Base-by-base conservation (phyloP, 768 basidiomycete genomes). In the Xerocomus potaroensis region DNA sequence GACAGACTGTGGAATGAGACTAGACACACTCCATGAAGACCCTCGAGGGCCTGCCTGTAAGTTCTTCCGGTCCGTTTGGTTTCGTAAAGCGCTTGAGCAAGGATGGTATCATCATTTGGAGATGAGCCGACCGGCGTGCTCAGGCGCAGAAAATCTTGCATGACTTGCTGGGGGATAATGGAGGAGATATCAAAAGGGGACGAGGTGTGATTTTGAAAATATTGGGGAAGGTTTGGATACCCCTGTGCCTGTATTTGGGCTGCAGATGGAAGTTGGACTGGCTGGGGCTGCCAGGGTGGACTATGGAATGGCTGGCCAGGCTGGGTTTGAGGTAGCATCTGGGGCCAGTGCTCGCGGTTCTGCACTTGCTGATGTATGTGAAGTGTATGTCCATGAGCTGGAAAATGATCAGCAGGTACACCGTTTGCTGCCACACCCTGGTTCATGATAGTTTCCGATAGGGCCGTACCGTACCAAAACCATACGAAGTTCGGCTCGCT, bases 41-140 rank as follows among this genome's bases (percentile, higher is more conserved):
- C 68, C 50, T 87, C 83, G n/a, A 87, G 61, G 18, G 82, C 82
- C 43, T 78, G 77, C 61, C 78, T 83, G 61, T 81, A 84, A 8
- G 60, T 76, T 72, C 60, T 76, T 55, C 59, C 74, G 55, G 60
- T 68, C 66, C 52, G 65, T 63, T 47, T 60, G 24, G 68, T 65
- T 15, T 69, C 65, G 41, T 56, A 55, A 24, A 74, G 63, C 8
- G 76, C 72, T 52, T 74, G 72, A 11, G 84, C 71, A 18, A 88
- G 73, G 7, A 76, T 59, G 11, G 74, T 72, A 41, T 87, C 84
- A 58, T 88, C 85, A 16, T 74, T 69, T 30, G 66, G 67, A 31
- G 54, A 63, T 9, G 60, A 55, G 60, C 79, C 57, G 68, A 75
- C 81, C 7, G 83, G 83, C 14, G 70, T 65, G 26, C 74, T 78